A percentile compares a stretch with the other conserved stretches of the same genome.
Conservation (phyloP, 768 basidiomycete genomes). For the Hysterangium stoloniferum region DNA sequence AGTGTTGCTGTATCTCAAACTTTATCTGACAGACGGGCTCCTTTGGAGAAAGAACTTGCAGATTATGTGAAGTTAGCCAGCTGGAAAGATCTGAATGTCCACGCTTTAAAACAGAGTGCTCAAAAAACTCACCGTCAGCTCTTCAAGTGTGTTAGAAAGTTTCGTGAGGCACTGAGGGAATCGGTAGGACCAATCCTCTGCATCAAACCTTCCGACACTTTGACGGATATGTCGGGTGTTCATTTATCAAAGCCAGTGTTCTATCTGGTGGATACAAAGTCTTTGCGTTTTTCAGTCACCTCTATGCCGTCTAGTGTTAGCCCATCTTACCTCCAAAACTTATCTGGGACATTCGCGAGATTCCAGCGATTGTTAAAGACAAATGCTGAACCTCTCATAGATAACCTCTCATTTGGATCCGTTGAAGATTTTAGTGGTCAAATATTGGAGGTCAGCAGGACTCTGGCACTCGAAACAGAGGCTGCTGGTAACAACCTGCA, state of each 20-base stretch:
- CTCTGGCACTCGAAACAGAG: slow-evolving; percentile 42
- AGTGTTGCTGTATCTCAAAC: slow-evolving; percentile 34
- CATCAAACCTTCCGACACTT: slow-evolving; percentile 2
- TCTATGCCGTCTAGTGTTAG: background rate
- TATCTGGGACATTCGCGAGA: slow-evolving; percentile 41
- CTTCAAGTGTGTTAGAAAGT: slow-evolving; percentile 85
- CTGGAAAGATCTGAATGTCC: slow-evolving; percentile 96
- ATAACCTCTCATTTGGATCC: slow-evolving; percentile 29
- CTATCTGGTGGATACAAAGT: background rate
- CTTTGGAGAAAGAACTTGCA: slow-evolving; percentile 72
- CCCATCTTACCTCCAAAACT: slow-evolving; percentile 36
- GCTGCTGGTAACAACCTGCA: slow-evolving; percentile 39
- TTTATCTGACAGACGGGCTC: slow-evolving; percentile 47
- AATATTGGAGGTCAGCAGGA: slow-evolving; percentile 54
- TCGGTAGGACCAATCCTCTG: slow-evolving; percentile 36
- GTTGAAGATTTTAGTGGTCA: slow-evolving; percentile 52
- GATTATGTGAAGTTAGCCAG: slow-evolving; percentile 91
- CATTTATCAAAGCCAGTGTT: background rate
- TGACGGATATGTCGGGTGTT: background rate
- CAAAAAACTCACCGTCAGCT: slow-evolving; percentile 84
- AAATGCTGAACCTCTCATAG: slow-evolving; percentile 35
- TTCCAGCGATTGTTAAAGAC: slow-evolving; percentile 39
- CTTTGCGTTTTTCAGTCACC: background rate
- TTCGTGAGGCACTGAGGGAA: slow-evolving; percentile 80
- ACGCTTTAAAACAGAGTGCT: slow-evolving; percentile 87